Conservation (phyloP, 345 rosid species). For the Arabis hirsuta region DNA sequence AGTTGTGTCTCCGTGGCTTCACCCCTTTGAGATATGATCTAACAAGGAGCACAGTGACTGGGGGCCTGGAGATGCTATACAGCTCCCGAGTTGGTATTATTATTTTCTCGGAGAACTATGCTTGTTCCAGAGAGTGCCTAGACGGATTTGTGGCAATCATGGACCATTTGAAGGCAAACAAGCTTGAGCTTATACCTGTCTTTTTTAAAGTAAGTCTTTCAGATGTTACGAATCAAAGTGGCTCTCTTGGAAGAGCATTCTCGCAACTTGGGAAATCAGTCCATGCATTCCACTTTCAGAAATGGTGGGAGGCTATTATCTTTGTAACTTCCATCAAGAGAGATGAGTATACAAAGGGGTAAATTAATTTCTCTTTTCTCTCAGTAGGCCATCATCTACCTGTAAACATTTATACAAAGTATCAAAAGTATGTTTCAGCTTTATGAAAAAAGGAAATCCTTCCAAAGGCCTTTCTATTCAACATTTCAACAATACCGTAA, state of each 20-base stretch:
- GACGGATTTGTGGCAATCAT: neutral
- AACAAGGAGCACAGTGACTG: neutral
- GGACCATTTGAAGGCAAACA: neutral
- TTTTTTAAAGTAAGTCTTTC: neutral
- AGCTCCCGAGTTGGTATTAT: constrained; percentile 6
- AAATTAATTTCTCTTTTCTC: neutral
- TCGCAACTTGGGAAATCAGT: too few species aligned
- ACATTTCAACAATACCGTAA: too few species aligned
- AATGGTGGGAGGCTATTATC: constrained; percentile 19
- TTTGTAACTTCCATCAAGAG: too few species aligned
- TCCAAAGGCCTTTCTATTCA: too few species aligned
- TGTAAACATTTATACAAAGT: neutral
- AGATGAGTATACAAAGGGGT: constrained; percentile 23
- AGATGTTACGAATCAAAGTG: neutral
- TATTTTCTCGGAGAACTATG: constrained; percentile 15
- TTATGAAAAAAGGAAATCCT: too few species aligned
- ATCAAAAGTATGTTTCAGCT: too few species aligned
- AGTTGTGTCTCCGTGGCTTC: neutral
- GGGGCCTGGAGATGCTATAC: neutral
- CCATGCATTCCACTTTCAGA: neutral
- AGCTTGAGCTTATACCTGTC: constrained; percentile 11
- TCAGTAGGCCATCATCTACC: neutral
- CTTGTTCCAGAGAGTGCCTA: neutral
- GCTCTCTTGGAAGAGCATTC: neutral
- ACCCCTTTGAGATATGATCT: constrained; percentile 27